phyloP scores from a whole-genome alignment of 768 basidiomycete genomes.

The Lentinula sp. region DNA sequence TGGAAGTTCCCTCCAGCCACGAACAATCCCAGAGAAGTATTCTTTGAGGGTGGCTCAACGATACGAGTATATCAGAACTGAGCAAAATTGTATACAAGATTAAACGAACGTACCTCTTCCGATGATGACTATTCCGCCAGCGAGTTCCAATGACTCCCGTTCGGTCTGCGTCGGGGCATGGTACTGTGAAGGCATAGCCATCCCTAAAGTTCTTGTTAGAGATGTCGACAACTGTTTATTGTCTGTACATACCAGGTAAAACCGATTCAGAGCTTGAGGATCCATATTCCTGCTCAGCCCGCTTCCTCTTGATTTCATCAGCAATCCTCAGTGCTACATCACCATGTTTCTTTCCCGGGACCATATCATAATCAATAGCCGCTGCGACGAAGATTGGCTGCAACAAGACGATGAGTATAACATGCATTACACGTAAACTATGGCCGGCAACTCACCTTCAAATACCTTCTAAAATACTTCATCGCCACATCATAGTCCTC shows the following conservation, averaged over 20 bases:
- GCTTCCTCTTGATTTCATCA: constrained; percentile 62
- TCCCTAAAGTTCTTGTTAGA: background rate
- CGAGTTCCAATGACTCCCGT: constrained; percentile 51
- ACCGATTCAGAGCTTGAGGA: background rate
- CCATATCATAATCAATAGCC: constrained; percentile 86
- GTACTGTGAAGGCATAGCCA: constrained; percentile 47
- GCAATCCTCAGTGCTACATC: constrained; percentile 76
- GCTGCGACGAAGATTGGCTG: constrained; percentile 94
- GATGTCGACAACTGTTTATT: background rate
- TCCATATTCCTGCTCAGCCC: constrained; percentile 32
- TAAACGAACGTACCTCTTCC: constrained; percentile 41
- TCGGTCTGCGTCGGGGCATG: constrained; percentile 38
- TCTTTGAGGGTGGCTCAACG: constrained; percentile 80
- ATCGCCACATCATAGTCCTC: constrained; percentile 82
- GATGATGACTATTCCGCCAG: constrained; percentile 82
- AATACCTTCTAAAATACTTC: constrained; percentile 92
- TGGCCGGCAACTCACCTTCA: constrained; percentile 65
- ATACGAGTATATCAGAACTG: background rate
- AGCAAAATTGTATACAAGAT: background rate
- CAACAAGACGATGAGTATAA: constrained; percentile 7
- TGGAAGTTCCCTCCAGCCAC: constrained; percentile 69
- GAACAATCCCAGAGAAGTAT: constrained; percentile 80
- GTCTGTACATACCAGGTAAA: background rate
- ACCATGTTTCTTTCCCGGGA: constrained; percentile 77
- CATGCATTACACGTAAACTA: constrained; percentile 9